Evolutionary conservation across 1,284 basidiomycete genomes (phyloP).

Genomic region (Trametes polyzona): DNA sequence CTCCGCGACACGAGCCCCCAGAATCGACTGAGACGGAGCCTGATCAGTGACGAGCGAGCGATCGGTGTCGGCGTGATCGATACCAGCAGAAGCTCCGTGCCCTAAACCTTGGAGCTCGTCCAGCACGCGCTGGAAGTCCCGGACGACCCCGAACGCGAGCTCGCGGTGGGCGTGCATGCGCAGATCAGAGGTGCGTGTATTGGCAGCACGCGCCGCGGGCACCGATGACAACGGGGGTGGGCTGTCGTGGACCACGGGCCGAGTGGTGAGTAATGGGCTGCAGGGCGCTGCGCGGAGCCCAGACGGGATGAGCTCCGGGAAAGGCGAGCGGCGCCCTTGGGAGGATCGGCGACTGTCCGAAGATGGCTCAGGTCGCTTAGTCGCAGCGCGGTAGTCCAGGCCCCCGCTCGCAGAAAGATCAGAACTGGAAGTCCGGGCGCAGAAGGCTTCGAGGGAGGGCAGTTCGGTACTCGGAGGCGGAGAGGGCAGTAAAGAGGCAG

Average conservation of each 20-base stretch:
- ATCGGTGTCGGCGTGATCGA: neutral
- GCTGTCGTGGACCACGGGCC: constrained; percentile 14
- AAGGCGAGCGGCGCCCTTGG: constrained; percentile 9
- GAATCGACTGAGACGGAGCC: neutral
- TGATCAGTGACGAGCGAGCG: neutral
- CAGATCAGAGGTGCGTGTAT: neutral
- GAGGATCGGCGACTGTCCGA: constrained; percentile 21
- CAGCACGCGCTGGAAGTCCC: constrained; percentile 25
- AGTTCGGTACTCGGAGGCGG: constrained; percentile 14
- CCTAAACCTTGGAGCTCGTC: constrained; percentile 27
- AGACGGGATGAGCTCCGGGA: constrained; percentile 9
- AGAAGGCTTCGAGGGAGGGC: constrained; percentile 9
- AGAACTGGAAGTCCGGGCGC: constrained; percentile 1
- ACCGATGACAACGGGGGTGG: constrained; percentile 9
- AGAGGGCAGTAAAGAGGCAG: constrained; percentile 8
- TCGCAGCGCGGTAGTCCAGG: neutral
- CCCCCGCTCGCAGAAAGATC: constrained; percentile 1
- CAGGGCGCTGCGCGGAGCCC: constrained; percentile 18
- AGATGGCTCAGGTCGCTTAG: constrained; percentile 6
- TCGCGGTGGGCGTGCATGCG: constrained; percentile 16
- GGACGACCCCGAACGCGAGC: constrained; percentile 23
- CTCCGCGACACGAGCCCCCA: too few relatives aligned
- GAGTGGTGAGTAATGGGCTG: constrained; percentile 15
- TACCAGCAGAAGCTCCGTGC: neutral
- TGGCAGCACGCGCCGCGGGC: constrained; percentile 4